Base-by-base conservation (phyloP, 1,284 basidiomycete genomes). In the Ganoderma sinense region DNA sequence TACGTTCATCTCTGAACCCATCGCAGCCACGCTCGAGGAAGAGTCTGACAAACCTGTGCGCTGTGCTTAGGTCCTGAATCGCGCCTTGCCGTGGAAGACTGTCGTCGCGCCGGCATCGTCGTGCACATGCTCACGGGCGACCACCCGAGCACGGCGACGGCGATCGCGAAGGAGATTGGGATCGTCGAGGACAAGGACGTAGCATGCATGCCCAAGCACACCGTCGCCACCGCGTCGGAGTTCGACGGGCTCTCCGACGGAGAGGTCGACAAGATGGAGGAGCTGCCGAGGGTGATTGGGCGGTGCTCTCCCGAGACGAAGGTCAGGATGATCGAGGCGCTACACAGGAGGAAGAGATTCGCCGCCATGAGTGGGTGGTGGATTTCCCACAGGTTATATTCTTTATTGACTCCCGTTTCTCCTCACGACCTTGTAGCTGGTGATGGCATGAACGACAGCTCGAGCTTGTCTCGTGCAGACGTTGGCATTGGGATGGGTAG, bases 71-170 rank as follows among this genome's bases (percentile, higher is more conserved):
- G 48, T 5, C n/a, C 48, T 13, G 48, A 93, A 75, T 88, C 88
- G 3, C 81, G 85, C 2, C 86, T 84, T 14, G 89, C 91, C 29
- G 91, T 94, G 0, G 82, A 84, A 61, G 85, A 87, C 66, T 91
- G 88, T 80, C 85, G 88, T 69, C 82, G 84, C 60, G 91, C 91
- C 39, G 89, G 90, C 20, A 90, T 93, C 75, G 86, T 87, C 18
- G 89, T 90, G 26, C 87, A 89, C 76, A 93, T 93, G 91, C 81
- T 89, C 26, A 89, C 77, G 20, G 76, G 76, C 33, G 76, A 77
- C 65, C 75, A 76, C 64, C 82, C 83, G 14, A 81, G 82, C 31
- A 86, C 85, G n/a, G 84, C 85, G 31, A 81, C 81, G 33, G 83
- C 84, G 31, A 86, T 85, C 62, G 83, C 84, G 10, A 78, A 81